Conservation (phyloP, 2,329 filamentous ascomycete genomes). For the Daldinia eschscholtzii region DNA sequence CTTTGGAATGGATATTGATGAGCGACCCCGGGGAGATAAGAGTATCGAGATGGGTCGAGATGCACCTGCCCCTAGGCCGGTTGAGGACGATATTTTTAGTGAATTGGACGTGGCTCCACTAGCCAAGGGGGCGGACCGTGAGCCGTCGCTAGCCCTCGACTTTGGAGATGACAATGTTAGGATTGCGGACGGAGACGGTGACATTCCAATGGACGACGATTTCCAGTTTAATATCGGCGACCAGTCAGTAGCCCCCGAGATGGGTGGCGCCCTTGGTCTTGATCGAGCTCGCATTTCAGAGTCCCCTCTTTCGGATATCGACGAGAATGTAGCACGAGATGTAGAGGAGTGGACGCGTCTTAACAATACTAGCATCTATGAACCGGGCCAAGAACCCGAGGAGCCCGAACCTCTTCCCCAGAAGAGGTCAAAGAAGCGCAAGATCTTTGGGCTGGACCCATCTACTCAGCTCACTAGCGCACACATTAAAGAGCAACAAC, state of each 20-base stretch:
- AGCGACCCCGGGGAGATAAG: constrained; percentile 67
- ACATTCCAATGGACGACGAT: constrained; percentile 73
- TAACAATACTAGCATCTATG: constrained; percentile 70
- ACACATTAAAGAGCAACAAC: constrained; percentile 88
- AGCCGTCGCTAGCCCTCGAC: constrained; percentile 67
- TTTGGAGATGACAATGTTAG: constrained; percentile 67
- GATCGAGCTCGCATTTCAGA: constrained; percentile 74
- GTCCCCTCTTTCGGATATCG: constrained; percentile 77
- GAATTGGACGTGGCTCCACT: constrained; percentile 71
- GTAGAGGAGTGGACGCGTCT: constrained; percentile 70
- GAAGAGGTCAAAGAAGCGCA: constrained; percentile 83
- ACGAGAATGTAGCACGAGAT: constrained; percentile 71
- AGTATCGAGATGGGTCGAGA: constrained; percentile 94
- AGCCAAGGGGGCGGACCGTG: constrained; percentile 69
- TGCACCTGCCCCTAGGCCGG: constrained; percentile 74
- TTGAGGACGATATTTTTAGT: constrained; percentile 78
- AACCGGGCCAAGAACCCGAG: constrained; percentile 69
- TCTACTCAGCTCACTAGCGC: constrained; percentile 81
- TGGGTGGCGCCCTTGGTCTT: constrained; percentile 61
- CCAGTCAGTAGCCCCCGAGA: constrained; percentile 67
- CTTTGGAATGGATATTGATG: constrained; percentile 79
- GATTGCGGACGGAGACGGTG: constrained; percentile 74
- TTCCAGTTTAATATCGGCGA: constrained; percentile 74
- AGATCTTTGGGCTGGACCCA: constrained; percentile 83
- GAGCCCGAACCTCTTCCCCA: constrained; percentile 75